Base-by-base conservation (phyloP, 208 protist species). In the Crithidia brevicula region DNA sequence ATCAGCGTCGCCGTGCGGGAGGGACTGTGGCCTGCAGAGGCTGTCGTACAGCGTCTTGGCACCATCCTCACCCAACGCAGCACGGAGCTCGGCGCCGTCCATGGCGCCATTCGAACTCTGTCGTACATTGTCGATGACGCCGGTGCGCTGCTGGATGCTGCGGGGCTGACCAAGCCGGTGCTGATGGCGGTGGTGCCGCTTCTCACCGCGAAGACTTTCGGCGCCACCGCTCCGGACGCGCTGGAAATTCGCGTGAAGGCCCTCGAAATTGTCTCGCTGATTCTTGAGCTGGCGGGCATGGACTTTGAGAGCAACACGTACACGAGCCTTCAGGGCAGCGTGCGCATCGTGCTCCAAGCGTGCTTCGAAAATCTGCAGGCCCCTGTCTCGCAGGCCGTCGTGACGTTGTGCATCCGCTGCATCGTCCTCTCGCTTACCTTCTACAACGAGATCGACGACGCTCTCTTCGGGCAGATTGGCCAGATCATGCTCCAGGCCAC, bases 51-150 rank as follows among this genome's bases (percentile, higher is more conserved):
- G 30, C 42, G 56, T 4, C 79, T 91, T 4, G 72, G 67, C 51
- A 62, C 51, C 27, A 74, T 81, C 31, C 47, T 94, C 42, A 68
- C 64, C 2, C 72, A 82, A 56, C 77, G 74, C 5, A 61, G 63
- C 52, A 53, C 42, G 0, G 85, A 85, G 16, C 42, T 85, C 11
- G 49, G 56, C 16, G 83, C 83, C 0, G 83, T 92, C 57, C 83
- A 94, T 49, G 91, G 91, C 28, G 80, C 81, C 18, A 86, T 94
- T 54, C 79, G 79, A 50, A 86, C 91, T 0, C 46, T 96, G 27
- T 88, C 88, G 10, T 77, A 96, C 62, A 86, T 93, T 28, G 81
- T 88, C 13, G 86, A 90, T 43, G 88, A 96, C 36, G 79, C 74
- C 34, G 68, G 87, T 5, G 42, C 73, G 45, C 67, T 91, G 43